phyloP scores from a whole-genome alignment of 1,284 basidiomycete genomes.

The Austroboletus niveus region DNA sequence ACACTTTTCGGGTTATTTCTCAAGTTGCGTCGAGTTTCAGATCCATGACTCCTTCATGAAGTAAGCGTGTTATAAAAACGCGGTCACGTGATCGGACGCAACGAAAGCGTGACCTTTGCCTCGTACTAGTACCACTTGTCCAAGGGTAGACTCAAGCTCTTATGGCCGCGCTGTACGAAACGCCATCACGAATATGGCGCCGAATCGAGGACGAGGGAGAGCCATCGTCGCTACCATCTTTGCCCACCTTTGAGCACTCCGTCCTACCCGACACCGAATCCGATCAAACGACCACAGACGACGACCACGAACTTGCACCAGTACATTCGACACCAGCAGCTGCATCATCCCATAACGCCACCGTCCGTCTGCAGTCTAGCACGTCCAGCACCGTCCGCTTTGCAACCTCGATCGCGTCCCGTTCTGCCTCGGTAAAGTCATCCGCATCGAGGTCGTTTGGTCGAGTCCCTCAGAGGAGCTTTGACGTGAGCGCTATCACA shows the following conservation, averaged over 20 bases:
- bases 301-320: slow-evolving; percentile 39
- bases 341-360: slow-evolving; percentile 40
- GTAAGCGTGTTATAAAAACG: neutral
- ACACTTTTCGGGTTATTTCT: no score
- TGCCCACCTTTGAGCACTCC: slow-evolving; percentile 67
- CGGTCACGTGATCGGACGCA: slow-evolving; percentile 25
- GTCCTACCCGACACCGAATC: slow-evolving; percentile 34
- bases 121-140: neutral
- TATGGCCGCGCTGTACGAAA: slow-evolving; percentile 55
- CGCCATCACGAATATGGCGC: slow-evolving; percentile 76
- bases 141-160: slow-evolving; percentile 1
- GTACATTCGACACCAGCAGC: slow-evolving; percentile 65
- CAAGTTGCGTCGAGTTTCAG: neutral
- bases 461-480: slow-evolving; percentile 43
- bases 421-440: slow-evolving; percentile 42
- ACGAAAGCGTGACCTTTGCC: slow-evolving; percentile 21
- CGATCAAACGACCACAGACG: slow-evolving; percentile 33
- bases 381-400: slow-evolving; percentile 69
- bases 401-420: slow-evolving; percentile 62
- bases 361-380: slow-evolving; percentile 50
- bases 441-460: slow-evolving; percentile 35
- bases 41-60: neutral
- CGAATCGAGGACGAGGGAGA: slow-evolving; percentile 72
- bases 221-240: slow-evolving; percentile 74
- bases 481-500: slow-evolving; percentile 58